These are phyloP conservation scores for Alternaria viburni DNA, from an alignment of 2,329 filamentous ascomycete genomes.

Conservation along the genomic window DNA sequence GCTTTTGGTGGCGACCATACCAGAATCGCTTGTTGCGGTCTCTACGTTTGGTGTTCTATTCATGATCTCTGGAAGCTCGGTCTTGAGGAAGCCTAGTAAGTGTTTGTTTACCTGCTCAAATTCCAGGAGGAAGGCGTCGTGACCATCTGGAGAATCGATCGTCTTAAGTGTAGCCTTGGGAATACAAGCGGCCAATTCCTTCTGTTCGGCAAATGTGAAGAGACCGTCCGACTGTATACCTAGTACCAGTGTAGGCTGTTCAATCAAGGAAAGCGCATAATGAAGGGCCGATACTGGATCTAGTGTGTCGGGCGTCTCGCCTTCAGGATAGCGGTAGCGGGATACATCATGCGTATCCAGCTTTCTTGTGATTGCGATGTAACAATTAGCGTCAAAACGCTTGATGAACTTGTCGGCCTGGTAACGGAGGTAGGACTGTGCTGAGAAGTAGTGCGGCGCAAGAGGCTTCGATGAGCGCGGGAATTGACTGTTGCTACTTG, in stretches of 20 bases:
- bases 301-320: conserved; percentile 46
- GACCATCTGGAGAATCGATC: conserved; percentile 93
- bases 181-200: conserved; percentile 85
- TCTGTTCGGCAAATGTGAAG: conserved; percentile 95
- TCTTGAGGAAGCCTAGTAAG: conserved; percentile 80
- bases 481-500: conserved; percentile 11
- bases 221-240: conserved; percentile 96
- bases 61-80: conserved; percentile 91
- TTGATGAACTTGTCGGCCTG: conserved; percentile 96
- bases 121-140: conserved; percentile 94
- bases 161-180: conserved; percentile 78
- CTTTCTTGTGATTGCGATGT: conserved; percentile 98
- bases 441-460: conserved; percentile 86
- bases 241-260: conserved; percentile 88
- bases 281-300: conserved; percentile 61
- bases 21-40: conserved; percentile 45
- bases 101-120: conserved; percentile 96
- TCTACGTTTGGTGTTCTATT: conserved; percentile 53
- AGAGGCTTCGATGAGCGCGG: conserved; percentile 48
- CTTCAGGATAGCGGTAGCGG: conserved; percentile 65
- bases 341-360: conserved; percentile 97
- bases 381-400: conserved; percentile 97
- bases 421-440: conserved; percentile 95
- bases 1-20: conserved; percentile 74
- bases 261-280: conserved; percentile 78